phyloP scores from a whole-genome alignment of 106 monocot genomes.

The Dioscorea dumetorum region DNA sequence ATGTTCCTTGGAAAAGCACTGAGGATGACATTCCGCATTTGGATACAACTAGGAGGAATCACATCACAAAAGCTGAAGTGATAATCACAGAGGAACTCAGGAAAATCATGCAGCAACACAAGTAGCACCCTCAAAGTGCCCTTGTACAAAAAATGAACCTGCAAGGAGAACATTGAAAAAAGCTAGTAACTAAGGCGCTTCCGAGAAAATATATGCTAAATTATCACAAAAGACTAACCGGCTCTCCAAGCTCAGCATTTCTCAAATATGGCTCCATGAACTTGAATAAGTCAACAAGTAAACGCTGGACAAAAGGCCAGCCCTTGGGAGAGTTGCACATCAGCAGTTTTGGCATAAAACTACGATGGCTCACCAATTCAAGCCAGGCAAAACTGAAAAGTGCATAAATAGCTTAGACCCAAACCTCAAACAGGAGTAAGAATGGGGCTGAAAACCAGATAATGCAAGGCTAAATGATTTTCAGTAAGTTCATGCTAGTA shows the following conservation, averaged over 20 bases:
- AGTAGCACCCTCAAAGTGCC: slow-evolving; percentile 87
- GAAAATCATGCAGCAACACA: slow-evolving; percentile 94
- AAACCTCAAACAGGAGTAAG: not conserved
- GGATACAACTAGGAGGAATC: slow-evolving; percentile 90
- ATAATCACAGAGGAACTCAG: slow-evolving; percentile 92
- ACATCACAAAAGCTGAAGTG: slow-evolving; percentile 99
- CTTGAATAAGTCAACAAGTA: slow-evolving; percentile 88
- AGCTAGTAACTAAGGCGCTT: not conserved
- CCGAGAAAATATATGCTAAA: not conserved
- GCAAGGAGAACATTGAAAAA: not conserved
- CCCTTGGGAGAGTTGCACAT: slow-evolving; percentile 66
- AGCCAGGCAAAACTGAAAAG: slow-evolving; percentile 93
- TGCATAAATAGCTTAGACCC: not conserved
- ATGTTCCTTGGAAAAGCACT: slow-evolving; percentile 96
- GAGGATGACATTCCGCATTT: slow-evolving; percentile 96
- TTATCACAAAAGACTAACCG: slow-evolving; percentile 35
- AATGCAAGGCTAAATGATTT: no score
- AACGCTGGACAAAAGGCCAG: slow-evolving; percentile 84
- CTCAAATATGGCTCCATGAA: slow-evolving; percentile 95
- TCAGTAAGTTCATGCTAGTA: no score
- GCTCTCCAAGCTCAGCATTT: slow-evolving; percentile 71
- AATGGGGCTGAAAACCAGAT: no score
- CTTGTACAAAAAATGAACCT: slow-evolving; percentile 84
- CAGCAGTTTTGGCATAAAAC: slow-evolving; percentile 89
- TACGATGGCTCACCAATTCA: slow-evolving; percentile 90